phyloP scores from a whole-genome alignment of 441 rosid genomes.

The Rhodomyrtus psidioides region DNA sequence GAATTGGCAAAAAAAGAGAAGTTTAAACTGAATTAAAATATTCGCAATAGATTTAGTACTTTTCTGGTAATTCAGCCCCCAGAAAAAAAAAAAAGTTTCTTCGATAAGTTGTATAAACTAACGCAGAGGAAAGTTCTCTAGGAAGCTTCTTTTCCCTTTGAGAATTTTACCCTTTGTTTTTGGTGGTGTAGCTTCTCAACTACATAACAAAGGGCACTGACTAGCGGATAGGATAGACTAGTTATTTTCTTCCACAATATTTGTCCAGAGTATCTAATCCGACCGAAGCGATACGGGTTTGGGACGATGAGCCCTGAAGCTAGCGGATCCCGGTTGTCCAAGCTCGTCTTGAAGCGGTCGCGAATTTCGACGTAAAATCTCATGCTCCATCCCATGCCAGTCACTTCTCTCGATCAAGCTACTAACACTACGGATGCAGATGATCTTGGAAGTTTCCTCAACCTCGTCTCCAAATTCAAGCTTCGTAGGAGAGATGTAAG shows the following conservation, averaged over 20 bases:
- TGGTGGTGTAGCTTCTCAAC: neutral
- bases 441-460: neutral
- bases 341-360: neutral
- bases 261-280: neutral
- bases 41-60: no score
- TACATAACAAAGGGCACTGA: neutral
- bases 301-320: neutral
- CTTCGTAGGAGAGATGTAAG: neutral
- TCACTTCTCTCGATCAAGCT: neutral
- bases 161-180: neutral
- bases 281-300: neutral
- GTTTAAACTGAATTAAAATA: no score
- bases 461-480: neutral
- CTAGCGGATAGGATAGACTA: neutral
- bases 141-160: neutral
- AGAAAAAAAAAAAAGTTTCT: neutral
- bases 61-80: no score
- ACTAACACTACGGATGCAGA: neutral
- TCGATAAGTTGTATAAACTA: neutral
- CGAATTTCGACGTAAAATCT: neutral
- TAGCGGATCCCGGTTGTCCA: neutral
- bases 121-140: neutral
- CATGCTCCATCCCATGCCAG: neutral
- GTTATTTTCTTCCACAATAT: neutral
- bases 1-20: no score